Evolutionary conservation across 2,329 filamentous ascomycete genomes (phyloP).

Genomic region (Aureobasidium lini): DNA sequence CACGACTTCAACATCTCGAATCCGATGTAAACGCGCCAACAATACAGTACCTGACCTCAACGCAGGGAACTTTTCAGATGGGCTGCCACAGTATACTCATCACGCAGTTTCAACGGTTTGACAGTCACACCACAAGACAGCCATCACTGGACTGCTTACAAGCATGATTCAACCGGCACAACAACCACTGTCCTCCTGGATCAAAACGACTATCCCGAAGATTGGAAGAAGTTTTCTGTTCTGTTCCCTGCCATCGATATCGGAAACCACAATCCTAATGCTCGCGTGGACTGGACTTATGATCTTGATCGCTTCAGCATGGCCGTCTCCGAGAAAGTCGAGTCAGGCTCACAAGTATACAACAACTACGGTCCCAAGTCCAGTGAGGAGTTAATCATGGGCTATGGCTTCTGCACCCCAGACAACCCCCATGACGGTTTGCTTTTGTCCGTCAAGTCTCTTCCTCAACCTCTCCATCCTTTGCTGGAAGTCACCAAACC

Average conservation of each 20-base stretch:
- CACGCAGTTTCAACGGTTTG: conserved; percentile 43
- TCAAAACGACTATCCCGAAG: conserved; percentile 25
- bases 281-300: conserved; percentile 42
- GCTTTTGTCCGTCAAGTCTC: conserved; percentile 34
- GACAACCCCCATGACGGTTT: conserved; percentile 42
- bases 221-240: conserved; percentile 33
- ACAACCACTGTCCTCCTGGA: conserved; percentile 27
- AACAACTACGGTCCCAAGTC: conserved; percentile 49
- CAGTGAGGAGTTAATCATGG: conserved; percentile 46
- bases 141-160: conserved; percentile 31
- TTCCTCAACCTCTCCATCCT: conserved; percentile 30
- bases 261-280: conserved; percentile 40
- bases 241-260: conserved; percentile 45
- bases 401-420: conserved; percentile 45
- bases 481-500: conserved; percentile 24
- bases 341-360: conserved; percentile 37
- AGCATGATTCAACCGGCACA: conserved; percentile 21
- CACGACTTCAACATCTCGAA: conserved; percentile 1
- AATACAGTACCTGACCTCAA: neutral
- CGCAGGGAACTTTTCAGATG: conserved; percentile 42
- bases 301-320: conserved; percentile 34
- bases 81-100: conserved; percentile 46
- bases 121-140: conserved; percentile 26
- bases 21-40: neutral
- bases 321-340: conserved; percentile 27